Evolutionary conservation across 441 rosid species (phyloP).

Genomic region (Flueggea neowawraea): DNA sequence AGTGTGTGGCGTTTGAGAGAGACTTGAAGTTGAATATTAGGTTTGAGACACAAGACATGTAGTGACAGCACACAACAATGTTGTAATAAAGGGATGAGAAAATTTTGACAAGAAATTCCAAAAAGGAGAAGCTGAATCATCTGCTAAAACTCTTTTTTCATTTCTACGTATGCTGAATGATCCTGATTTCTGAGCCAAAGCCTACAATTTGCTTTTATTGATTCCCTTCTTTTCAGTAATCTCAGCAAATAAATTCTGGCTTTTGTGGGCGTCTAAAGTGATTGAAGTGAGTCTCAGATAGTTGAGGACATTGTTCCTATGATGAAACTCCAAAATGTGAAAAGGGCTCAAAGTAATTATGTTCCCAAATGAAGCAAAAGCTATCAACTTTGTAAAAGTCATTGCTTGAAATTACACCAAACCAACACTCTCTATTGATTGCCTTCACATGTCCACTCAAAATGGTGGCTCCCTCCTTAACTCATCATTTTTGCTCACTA

Average conservation of each 20-base stretch:
- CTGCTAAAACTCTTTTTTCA: too few relatives aligned
- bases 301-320: too few relatives aligned
- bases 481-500: constrained; percentile 37
- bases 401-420: constrained; percentile 43
- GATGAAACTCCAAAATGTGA: not conserved
- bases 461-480: constrained; percentile 35
- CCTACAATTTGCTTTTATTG: not conserved
- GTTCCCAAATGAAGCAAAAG: constrained; percentile 23
- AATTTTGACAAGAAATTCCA: not conserved
- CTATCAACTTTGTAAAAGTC: constrained; percentile 43
- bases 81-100: not conserved
- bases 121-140: not conserved
- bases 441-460: constrained; percentile 30
- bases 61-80: not conserved
- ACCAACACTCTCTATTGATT: constrained; percentile 17
- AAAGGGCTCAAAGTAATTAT: constrained; percentile 15
- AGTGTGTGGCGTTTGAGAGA: not conserved
- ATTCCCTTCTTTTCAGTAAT: not conserved
- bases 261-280: not conserved
- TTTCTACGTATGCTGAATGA: not conserved
- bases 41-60: not conserved
- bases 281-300: not conserved
- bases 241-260: not conserved
- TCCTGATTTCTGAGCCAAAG: not conserved
- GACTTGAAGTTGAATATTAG: not conserved